phyloP scores from a whole-genome alignment of 164 flowering plant genomes.

The Aristolochia fimbriata region DNA sequence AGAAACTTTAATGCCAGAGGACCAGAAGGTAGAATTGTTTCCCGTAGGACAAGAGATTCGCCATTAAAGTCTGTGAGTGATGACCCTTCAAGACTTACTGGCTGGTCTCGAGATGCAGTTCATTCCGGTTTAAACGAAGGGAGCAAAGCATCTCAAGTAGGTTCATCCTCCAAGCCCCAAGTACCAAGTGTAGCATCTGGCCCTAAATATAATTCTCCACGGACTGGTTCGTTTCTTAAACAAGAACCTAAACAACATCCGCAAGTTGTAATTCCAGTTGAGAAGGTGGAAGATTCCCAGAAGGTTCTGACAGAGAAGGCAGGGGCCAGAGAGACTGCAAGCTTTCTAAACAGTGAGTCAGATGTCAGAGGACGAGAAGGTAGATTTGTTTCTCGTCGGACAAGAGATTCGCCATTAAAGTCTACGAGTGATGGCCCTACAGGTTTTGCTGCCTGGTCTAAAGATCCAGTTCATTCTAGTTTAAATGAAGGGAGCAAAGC shows the following conservation, averaged over 20 bases:
- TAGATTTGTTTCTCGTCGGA: constrained; percentile 42
- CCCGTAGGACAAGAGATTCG: constrained; percentile 49
- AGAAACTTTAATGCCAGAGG: constrained; percentile 6
- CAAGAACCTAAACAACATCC: constrained; percentile 4
- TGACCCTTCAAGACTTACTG: constrained; percentile 8
- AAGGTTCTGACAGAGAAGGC: constrained; percentile 2
- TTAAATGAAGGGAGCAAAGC: constrained; percentile 15
- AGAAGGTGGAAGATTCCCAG: not conserved
- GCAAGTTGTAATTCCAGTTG: not conserved
- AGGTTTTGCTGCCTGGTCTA: constrained; percentile 7
- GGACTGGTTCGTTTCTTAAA: constrained; percentile 1
- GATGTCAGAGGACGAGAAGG: constrained; percentile 12
- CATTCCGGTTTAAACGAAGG: constrained; percentile 13
- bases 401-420: constrained; percentile 27
- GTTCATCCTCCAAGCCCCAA: constrained; percentile 8
- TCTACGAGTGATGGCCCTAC: constrained; percentile 10
- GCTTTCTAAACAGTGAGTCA: constrained; percentile 10
- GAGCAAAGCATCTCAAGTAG: constrained; percentile 16
- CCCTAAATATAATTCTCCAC: not conserved
- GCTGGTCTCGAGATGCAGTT: constrained; percentile 10
- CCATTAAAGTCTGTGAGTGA: constrained; percentile 13
- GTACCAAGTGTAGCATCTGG: constrained; percentile 10
- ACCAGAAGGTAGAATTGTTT: constrained; percentile 19
- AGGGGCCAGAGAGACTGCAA: constrained; percentile 2
- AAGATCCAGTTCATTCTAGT: constrained; percentile 15